A percentile compares a stretch with the other conserved stretches of the same genome.
Evolutionary conservation across 208 protist genomes (phyloP).

Genomic region (Leishmania martiniquensis): DNA sequence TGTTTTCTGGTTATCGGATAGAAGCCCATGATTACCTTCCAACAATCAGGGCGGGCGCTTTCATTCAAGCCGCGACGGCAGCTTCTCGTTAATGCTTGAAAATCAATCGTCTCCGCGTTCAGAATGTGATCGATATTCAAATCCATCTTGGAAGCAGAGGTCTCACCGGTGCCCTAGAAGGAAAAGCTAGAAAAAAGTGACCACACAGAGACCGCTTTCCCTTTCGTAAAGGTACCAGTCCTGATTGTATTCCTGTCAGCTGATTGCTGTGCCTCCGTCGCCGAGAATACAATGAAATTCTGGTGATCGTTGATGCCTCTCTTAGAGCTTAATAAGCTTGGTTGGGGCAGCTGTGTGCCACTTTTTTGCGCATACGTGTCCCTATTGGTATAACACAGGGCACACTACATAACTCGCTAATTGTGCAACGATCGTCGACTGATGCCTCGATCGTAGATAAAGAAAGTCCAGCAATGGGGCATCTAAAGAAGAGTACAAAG

Average conservation of each 20-base stretch:
- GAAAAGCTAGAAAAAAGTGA: neutral
- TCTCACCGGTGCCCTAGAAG: neutral
- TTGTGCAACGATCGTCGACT: neutral
- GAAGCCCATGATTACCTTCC: conserved; percentile 84
- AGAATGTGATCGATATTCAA: conserved; percentile 21
- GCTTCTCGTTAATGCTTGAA: conserved; percentile 33
- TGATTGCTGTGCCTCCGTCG: neutral
- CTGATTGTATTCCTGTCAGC: neutral
- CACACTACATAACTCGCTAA: neutral
- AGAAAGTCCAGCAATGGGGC: neutral
- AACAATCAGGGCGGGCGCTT: conserved; percentile 40
- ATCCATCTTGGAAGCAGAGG: conserved; percentile 12
- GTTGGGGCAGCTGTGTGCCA: neutral
- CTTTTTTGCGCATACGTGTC: neutral
- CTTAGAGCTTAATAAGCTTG: neutral
- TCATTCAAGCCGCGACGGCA: conserved; percentile 62
- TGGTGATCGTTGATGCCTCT: neutral
- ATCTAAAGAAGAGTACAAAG: neutral
- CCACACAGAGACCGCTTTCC: neutral
- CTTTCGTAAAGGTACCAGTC: no score
- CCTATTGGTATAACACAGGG: neutral
- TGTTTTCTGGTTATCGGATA: conserved; percentile 30
- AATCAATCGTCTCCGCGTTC: conserved; percentile 33
- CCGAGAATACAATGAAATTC: no score
- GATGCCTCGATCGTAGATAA: neutral